Conservation (phyloP, 139 green algal species). For the Picochlorum sp. region DNA sequence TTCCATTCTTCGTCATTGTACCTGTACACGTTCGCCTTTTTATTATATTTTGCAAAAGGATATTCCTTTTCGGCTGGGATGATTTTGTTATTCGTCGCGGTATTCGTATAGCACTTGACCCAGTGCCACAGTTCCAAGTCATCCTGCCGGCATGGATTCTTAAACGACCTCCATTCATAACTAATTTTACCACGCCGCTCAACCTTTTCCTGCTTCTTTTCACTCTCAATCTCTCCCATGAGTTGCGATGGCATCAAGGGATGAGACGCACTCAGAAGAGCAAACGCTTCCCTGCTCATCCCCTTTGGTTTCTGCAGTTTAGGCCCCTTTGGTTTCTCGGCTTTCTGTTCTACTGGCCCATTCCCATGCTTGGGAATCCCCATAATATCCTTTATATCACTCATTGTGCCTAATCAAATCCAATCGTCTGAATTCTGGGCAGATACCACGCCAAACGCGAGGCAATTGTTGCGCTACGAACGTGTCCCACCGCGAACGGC, state of each 20-base stretch:
- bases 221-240: constrained; percentile 37
- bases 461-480: no score
- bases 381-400: constrained; percentile 84
- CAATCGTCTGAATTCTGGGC: no score
- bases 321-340: constrained; percentile 59
- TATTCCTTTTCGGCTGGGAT: constrained; percentile 63
- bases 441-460: no score
- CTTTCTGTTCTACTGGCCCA: constrained; percentile 5
- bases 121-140: constrained; percentile 70
- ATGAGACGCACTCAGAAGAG: constrained; percentile 69
- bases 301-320: constrained; percentile 57
- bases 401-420: constrained; percentile 37
- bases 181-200: constrained; percentile 23
- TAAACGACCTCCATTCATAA: constrained; percentile 62
- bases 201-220: neutral
- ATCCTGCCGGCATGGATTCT: constrained; percentile 62
- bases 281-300: constrained; percentile 82
- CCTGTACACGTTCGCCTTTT: constrained; percentile 39
- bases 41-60: constrained; percentile 86
- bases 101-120: constrained; percentile 76
- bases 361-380: constrained; percentile 42
- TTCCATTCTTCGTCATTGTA: constrained; percentile 73
- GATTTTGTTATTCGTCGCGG: constrained; percentile 42
- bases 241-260: constrained; percentile 70
- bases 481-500: no score